Evolutionary conservation across 805 yeast genomes (phyloP), one percentile per base, ranked within the genome.

Genomic region (Diddensiella caesifluorescens): DNA sequence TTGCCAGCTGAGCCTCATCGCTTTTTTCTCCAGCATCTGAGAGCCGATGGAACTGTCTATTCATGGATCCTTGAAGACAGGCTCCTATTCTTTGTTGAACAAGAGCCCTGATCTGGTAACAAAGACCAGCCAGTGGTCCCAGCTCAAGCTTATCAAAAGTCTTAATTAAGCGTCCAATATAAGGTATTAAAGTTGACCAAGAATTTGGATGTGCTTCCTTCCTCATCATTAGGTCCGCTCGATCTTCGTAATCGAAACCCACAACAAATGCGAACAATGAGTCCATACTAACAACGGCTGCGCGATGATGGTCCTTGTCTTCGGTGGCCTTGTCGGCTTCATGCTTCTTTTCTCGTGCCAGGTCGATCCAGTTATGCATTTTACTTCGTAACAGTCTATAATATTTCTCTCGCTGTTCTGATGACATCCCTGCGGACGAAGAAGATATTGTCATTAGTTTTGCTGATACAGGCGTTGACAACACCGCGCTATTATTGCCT

Each of bases 281-380:
- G 49, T 70, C 75, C 42, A 69, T 48, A 7, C 60, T 57, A 4
- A 57, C 48, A 4, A 67, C 59, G 2, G 61, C 56, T 1, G 70
- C 65, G n/a, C 51, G 50, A 6, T 49, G 50, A 21, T 46, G 50
- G 36, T 62, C 46, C 5, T 61, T 50, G 3, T 48, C 47, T 9
- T 48, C 41, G 32, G 52, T 50, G 9, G 60, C 60, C 1, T 55
- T 44, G 46, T 70, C 73, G 10, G 68, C 57, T 30, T 61, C 63
- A 51, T 66, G 70, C 46, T 69, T 69, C 44, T 64, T 59, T 5
- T 51, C 48, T 5, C 66, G 55, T 1, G 71, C 71, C 12, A 55
- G 46, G 15, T 55, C 55, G 16, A 61, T 49, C 74, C 74, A 70
- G 9, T 53, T 47, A 35, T 51, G 53, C 56, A 61, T 57, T 40